Evolutionary conservation across 2,329 filamentous ascomycete species (phyloP).

Genomic region (Aureobasidium lini): DNA sequence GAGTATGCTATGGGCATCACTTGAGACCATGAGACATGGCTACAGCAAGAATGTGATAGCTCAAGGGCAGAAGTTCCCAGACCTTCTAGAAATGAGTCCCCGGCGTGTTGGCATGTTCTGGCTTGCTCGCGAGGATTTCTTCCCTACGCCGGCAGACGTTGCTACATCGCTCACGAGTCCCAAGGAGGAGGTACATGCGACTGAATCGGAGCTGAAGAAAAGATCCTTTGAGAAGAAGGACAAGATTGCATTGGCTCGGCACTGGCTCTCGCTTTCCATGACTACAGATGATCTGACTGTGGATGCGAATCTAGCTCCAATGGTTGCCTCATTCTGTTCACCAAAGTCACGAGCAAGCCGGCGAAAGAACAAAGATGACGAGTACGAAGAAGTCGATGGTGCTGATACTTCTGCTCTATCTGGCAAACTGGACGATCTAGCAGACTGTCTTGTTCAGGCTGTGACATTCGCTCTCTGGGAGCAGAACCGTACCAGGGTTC

Average conservation of each 20-base stretch:
- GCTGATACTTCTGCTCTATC: conserved; percentile 1
- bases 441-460: conserved; percentile 71
- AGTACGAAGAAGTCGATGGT: not conserved
- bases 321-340: conserved; percentile 24
- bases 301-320: conserved; percentile 19
- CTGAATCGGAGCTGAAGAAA: conserved; percentile 12
- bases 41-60: not conserved
- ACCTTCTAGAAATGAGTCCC: conserved; percentile 47
- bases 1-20: conserved; percentile 67
- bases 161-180: not conserved
- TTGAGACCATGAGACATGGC: conserved; percentile 46
- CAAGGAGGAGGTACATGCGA: not conserved
- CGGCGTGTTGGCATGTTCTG: conserved; percentile 51
- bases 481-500: conserved; percentile 38
- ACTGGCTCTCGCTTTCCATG: conserved; percentile 39
- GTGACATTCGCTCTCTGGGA: conserved; percentile 73
- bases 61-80: conserved; percentile 18
- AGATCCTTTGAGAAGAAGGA: conserved; percentile 44
- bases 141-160: conserved; percentile 15
- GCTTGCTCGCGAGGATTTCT: conserved; percentile 23
- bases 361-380: conserved; percentile 17
- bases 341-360: conserved; percentile 17
- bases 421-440: conserved; percentile 71
- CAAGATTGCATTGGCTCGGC: conserved; percentile 56
- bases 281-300: conserved; percentile 8